phyloP scores from a whole-genome alignment of 176 grass and related monocot species.

The Zea mays region DNA sequence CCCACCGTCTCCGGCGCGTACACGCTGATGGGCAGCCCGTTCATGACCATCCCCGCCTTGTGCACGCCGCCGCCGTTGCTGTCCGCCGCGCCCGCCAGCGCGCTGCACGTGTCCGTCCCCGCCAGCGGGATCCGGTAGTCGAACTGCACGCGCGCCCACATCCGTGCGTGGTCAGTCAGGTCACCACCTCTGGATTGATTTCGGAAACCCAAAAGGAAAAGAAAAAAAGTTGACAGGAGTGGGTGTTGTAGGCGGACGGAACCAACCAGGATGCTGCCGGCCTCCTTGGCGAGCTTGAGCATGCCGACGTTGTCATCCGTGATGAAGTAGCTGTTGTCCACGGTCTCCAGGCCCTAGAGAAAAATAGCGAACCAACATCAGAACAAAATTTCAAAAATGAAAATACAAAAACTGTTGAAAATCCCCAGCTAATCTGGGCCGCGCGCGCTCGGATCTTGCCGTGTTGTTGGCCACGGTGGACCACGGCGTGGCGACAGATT shows the following conservation, averaged over 20 bases:
- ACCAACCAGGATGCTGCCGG: conserved; percentile 75
- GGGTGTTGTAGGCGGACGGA: background rate
- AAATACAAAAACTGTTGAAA: background rate
- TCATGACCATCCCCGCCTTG: conserved; percentile 57
- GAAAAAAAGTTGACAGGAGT: no score
- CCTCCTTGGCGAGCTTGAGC: conserved; percentile 91
- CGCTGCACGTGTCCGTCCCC: conserved; percentile 55
- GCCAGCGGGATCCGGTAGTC: conserved; percentile 78
- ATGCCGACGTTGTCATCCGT: conserved; percentile 89
- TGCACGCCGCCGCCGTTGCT: background rate
- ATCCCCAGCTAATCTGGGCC: background rate
- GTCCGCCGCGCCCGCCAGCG: conserved; percentile 24
- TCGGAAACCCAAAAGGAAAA: no score
- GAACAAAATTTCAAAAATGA: background rate
- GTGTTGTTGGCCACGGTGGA: background rate
- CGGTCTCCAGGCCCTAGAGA: conserved; percentile 62
- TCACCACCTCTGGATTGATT: background rate
- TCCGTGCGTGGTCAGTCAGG: background rate
- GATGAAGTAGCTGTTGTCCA: conserved; percentile 92
- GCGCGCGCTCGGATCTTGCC: background rate
- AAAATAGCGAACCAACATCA: background rate
- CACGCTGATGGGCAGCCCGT: conserved; percentile 88
- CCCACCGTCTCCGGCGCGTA: conserved; percentile 96
- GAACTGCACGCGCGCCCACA: conserved; percentile 39
- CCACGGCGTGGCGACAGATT: conserved; percentile 19